Evolutionary conservation across 1,139 yeast species (phyloP).

Genomic region (Scheffersomyces quercinus): DNA sequence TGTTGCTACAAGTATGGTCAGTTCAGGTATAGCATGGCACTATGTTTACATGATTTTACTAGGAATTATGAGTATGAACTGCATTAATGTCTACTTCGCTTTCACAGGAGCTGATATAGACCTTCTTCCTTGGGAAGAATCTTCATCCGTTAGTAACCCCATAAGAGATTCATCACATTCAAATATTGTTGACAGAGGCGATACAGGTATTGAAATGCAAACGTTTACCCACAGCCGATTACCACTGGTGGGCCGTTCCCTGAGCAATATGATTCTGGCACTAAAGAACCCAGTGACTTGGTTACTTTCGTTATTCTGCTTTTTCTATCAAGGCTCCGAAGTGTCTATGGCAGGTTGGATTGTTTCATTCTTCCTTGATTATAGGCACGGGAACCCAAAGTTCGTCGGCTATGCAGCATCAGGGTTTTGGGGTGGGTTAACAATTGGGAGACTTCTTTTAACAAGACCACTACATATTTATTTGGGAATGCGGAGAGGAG

Average conservation of each 20-base stretch:
- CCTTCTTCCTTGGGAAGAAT: conserved; percentile 37
- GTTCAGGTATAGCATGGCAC: conserved; percentile 50
- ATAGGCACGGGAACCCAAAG: conserved; percentile 44
- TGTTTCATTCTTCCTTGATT: conserved; percentile 57
- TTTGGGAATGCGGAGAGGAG: conserved; percentile 48
- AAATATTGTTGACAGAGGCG: too few relatives aligned
- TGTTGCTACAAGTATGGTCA: conserved; percentile 51
- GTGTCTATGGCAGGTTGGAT: conserved; percentile 70
- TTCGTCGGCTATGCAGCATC: conserved; percentile 62
- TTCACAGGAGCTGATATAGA: conserved; percentile 46
- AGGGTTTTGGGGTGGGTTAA: conserved; percentile 69
- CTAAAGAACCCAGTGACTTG: conserved; percentile 46
- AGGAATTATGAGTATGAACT: conserved; percentile 33
- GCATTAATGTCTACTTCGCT: conserved; percentile 25
- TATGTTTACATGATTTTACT: conserved; percentile 49
- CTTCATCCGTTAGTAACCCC: too few relatives aligned
- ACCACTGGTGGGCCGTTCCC: neutral
- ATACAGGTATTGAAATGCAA: conserved; percentile 3
- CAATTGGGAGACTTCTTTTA: conserved; percentile 54
- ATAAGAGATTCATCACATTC: too few relatives aligned
- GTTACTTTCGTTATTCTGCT: conserved; percentile 50
- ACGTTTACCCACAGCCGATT: neutral
- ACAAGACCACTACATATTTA: conserved; percentile 37
- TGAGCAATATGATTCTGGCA: conserved; percentile 21
- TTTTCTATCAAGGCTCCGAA: conserved; percentile 66